A percentile compares a stretch with the other conserved stretches of the same genome.
These are phyloP conservation scores for Debaryomyces singareniensis DNA, from an alignment of 1,139 yeast species.

Conservation along the genomic window DNA sequence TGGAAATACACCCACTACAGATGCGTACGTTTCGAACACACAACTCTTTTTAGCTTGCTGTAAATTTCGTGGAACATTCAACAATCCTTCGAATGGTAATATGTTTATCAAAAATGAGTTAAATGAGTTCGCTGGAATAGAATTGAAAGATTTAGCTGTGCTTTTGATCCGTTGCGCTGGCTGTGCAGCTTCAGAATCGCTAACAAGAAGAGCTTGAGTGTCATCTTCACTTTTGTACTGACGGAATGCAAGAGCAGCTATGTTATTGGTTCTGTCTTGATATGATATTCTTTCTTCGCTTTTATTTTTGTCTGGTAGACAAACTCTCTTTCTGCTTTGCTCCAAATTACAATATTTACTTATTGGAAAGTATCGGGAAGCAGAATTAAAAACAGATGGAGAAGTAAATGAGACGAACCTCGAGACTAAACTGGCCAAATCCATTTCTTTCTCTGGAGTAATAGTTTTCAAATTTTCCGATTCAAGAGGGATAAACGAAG, in stretches of 20 bases:
- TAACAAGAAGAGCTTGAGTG: slow-evolving; percentile 6
- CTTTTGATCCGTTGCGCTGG: too few relatives aligned
- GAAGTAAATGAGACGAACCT: slow-evolving; percentile 1
- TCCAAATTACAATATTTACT: neutral
- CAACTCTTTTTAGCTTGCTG: slow-evolving; percentile 9
- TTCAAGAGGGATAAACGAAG: slow-evolving; percentile 5
- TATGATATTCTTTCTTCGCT: too few relatives aligned
- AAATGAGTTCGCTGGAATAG: too few relatives aligned
- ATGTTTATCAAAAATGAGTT: slow-evolving; percentile 12
- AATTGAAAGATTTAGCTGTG: too few relatives aligned
- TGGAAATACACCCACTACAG: slow-evolving; percentile 14
- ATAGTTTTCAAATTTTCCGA: slow-evolving; percentile 3
- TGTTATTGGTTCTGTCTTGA: neutral
- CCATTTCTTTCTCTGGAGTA: slow-evolving; percentile 3
- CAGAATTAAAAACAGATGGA: slow-evolving; percentile 1
- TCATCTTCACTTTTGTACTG: slow-evolving; percentile 7
- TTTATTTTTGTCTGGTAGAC: neutral
- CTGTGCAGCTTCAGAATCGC: slow-evolving; percentile 3
- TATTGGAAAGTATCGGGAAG: slow-evolving; percentile 3
- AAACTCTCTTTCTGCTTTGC: neutral
- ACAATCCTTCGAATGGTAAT: slow-evolving; percentile 8
- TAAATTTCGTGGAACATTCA: slow-evolving; percentile 7
- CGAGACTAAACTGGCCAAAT: slow-evolving; percentile 1
- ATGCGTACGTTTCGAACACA: slow-evolving; percentile 16
- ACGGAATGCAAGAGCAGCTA: slow-evolving; percentile 3